Conservation (phyloP, 2,329 filamentous ascomycete genomes). For the Bipolaris oryzae region DNA sequence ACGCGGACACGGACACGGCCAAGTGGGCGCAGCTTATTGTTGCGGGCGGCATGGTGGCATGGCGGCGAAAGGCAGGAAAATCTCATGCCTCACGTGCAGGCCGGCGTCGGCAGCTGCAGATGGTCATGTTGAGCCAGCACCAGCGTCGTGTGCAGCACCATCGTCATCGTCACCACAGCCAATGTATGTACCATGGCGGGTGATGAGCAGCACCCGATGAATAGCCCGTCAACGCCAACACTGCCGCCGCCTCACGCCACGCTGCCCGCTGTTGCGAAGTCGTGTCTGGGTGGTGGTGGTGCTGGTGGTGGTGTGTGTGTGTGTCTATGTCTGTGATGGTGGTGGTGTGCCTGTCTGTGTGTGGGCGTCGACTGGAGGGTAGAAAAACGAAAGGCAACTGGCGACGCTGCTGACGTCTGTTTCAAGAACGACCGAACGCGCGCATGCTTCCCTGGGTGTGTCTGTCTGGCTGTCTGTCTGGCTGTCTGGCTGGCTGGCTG, state of each 20-base stretch:
- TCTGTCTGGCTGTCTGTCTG: neutral
- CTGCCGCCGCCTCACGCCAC: neutral
- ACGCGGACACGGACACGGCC: conserved; percentile 24
- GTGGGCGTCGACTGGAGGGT: conserved; percentile 7
- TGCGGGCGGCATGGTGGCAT: conserved; percentile 24
- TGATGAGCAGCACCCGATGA: neutral
- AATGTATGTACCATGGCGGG: neutral
- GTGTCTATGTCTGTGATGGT: neutral
- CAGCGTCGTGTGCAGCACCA: neutral
- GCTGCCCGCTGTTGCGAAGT: too few relatives aligned
- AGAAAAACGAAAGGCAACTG: conserved; percentile 18
- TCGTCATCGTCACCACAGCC: neutral
- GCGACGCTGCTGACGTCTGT: conserved; percentile 31
- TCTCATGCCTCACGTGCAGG: conserved; percentile 32
- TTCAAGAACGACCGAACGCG: conserved; percentile 23
- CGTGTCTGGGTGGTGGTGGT: too few relatives aligned
- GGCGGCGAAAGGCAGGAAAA: conserved; percentile 20
- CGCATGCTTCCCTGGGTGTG: conserved; percentile 17
- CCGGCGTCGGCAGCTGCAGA: conserved; percentile 19
- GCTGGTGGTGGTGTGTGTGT: too few relatives aligned
- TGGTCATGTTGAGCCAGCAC: conserved; percentile 12
- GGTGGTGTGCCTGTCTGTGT: conserved; percentile 2
- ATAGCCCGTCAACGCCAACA: neutral
- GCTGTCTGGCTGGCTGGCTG: neutral
- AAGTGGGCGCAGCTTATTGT: conserved; percentile 25